Percentiles rank a stretch among this genome's conserved stretches.
phyloP scores from a whole-genome alignment of 805 yeast genomes.

The Lipomyces mesembrius region DNA sequence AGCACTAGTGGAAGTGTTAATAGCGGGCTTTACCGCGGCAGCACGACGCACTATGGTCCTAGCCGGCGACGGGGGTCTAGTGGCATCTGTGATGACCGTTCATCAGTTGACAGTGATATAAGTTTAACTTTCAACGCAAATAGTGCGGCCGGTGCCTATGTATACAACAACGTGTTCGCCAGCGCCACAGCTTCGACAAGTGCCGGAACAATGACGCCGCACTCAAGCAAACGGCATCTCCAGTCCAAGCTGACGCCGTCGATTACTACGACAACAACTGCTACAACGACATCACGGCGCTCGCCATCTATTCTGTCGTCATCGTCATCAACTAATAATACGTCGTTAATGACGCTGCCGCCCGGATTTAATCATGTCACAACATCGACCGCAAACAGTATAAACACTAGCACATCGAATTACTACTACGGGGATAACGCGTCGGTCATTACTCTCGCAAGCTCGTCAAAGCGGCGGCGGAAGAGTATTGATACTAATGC shows the following conservation, averaged over 20 bases:
- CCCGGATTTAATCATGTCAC: constrained; percentile 10
- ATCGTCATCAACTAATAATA: constrained; percentile 31
- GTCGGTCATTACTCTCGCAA: constrained; percentile 34
- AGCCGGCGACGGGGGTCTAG: neutral
- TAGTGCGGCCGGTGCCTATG: constrained; percentile 11
- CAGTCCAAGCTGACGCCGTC: constrained; percentile 9
- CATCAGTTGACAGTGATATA: neutral
- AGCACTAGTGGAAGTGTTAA: neutral
- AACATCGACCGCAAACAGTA: neutral
- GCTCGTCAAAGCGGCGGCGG: constrained; percentile 37
- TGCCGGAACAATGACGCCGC: constrained; percentile 2
- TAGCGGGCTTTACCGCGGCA: neutral
- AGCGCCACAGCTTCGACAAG: neutral
- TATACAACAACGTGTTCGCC: constrained; percentile 24
- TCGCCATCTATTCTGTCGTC: constrained; percentile 28
- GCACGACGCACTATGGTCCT: neutral
- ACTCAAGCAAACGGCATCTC: constrained; percentile 1
- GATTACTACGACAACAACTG: constrained; percentile 12
- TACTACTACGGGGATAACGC: constrained; percentile 24
- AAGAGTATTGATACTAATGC: constrained; percentile 37
- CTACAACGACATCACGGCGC: constrained; percentile 24
- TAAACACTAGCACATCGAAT: constrained; percentile 9
- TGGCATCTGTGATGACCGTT: neutral
- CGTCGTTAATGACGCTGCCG: constrained; percentile 31
- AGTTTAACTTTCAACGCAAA: neutral